These are phyloP conservation scores for Suillus subluteus DNA, from an alignment of 768 basidiomycete genomes.

Conservation along the genomic window DNA sequence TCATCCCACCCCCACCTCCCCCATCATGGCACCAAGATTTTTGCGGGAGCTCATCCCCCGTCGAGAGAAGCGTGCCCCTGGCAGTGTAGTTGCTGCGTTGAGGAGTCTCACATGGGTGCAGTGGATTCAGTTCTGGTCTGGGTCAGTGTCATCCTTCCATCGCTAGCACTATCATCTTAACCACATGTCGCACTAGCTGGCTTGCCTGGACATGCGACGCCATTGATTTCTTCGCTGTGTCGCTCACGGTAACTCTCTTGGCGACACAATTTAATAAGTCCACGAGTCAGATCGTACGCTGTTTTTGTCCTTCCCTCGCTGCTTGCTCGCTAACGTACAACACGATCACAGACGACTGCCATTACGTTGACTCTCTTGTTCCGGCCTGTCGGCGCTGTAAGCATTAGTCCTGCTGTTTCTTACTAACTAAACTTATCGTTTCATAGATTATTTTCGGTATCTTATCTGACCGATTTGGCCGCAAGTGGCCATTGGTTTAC, in stretches of 20 bases:
- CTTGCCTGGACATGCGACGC: constrained; percentile 88
- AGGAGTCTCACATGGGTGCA: constrained; percentile 51
- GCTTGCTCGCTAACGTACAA: background rate
- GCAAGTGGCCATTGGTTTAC: constrained; percentile 89
- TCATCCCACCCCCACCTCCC: background rate
- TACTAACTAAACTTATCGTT: background rate
- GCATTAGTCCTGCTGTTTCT: constrained; percentile 19
- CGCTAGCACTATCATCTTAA: background rate
- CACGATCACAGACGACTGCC: constrained; percentile 56
- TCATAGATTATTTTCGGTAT: constrained; percentile 72
- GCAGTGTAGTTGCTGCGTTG: constrained; percentile 50
- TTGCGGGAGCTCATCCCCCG: constrained; percentile 51
- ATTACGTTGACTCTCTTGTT: constrained; percentile 95
- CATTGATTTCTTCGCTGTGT: constrained; percentile 84
- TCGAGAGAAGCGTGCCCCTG: constrained; percentile 42
- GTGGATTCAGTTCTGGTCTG: constrained; percentile 61
- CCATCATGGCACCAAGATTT: constrained; percentile 53
- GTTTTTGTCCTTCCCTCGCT: background rate
- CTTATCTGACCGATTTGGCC: constrained; percentile 85
- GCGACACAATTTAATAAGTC: constrained; percentile 48
- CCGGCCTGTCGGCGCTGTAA: constrained; percentile 74
- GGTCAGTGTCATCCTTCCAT: constrained; percentile 37
- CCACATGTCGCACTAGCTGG: constrained; percentile 49
- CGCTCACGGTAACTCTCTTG: constrained; percentile 55
- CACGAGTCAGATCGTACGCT: constrained; percentile 47